phyloP scores from a whole-genome alignment of 1,139 yeast species.

The Hanseniaspora uvarum region DNA sequence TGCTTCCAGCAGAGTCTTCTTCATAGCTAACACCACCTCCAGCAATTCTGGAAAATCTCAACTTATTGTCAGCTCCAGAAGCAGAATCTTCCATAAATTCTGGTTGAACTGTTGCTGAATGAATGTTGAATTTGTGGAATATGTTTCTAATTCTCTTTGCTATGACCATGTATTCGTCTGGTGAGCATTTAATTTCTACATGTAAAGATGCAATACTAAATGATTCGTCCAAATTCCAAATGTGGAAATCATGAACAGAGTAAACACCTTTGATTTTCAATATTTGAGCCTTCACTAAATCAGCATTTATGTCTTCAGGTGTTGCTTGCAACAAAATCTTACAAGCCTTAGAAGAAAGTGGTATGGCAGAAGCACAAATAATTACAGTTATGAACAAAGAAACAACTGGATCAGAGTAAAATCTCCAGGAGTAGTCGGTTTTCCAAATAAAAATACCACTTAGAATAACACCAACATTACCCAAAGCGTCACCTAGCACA shows the following conservation, averaged over 20 bases:
- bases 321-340: slow-evolving; percentile 87
- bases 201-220: slow-evolving; percentile 82
- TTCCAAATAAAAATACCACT: slow-evolving; percentile 92
- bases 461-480: slow-evolving; percentile 83
- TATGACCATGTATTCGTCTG: slow-evolving; percentile 57
- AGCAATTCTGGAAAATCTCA: slow-evolving; percentile 33
- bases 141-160: slow-evolving; percentile 71
- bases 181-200: slow-evolving; percentile 56
- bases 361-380: slow-evolving; percentile 83
- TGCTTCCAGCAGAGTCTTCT: background rate
- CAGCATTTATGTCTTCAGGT: slow-evolving; percentile 70
- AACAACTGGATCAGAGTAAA: slow-evolving; percentile 72
- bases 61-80: slow-evolving; percentile 28
- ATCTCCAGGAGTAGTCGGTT: slow-evolving; percentile 81
- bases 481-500: slow-evolving; percentile 91
- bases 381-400: slow-evolving; percentile 78
- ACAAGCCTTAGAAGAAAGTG: slow-evolving; percentile 77
- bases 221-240: slow-evolving; percentile 90
- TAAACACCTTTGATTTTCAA: slow-evolving; percentile 58
- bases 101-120: slow-evolving; percentile 92
- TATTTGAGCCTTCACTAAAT: slow-evolving; percentile 60
- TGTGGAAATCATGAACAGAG: slow-evolving; percentile 88
- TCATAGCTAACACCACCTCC: slow-evolving; percentile 28
- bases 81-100: slow-evolving; percentile 42
- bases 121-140: slow-evolving; percentile 75